Base-by-base conservation (phyloP, 192 early-diverging fungal genomes). In the Kappamyces sp. region DNA sequence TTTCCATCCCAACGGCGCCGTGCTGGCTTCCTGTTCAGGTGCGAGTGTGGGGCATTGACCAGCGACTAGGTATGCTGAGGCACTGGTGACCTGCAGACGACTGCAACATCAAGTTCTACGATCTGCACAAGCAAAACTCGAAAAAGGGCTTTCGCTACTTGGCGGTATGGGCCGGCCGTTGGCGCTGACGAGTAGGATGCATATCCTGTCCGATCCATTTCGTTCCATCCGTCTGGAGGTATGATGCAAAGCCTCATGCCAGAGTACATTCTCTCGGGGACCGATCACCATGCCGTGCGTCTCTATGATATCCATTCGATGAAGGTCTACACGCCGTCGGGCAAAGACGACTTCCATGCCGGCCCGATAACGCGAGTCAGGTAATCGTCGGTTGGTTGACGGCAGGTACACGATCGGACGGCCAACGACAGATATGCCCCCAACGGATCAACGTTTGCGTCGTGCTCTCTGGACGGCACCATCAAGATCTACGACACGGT, bases 141-240 rank as follows among this genome's bases (percentile, higher is more conserved):
- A 95, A 92, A 61, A 66, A 87, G 61, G 80, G 89, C 9, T 93
- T 93, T 66, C 73, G 90, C 60, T 92, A 87, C 72, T 71, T 94
- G 33, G 79, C 84, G 70, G 84, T 86, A 58, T 65, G 37, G 12
- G n/a, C 13, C 31, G n/a, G 5, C 8, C n/a, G 31, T 37, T 49
- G 52, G 46, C 36, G 8, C 2, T 31, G 32, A 51, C 35, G 31
- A 2, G 40, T 64, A 85, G 71, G 92, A 96, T 68, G 77, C 87
- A 31, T 80, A 85, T 54, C 76, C 87, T 4, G 86, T 90, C 61
- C 68, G 83, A 35, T 88, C 88, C 3, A 86, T 96, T 5, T 78
- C 79, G 3, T 98, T 98, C 73, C 94, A 98, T 71, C 94, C 94
- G 8, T 87, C 86, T 3, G 94, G 93, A 44, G 92, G 94, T 65